These are phyloP conservation scores for Candida glucosophila DNA, from an alignment of 1,139 yeast genomes.

Conservation along the genomic window DNA sequence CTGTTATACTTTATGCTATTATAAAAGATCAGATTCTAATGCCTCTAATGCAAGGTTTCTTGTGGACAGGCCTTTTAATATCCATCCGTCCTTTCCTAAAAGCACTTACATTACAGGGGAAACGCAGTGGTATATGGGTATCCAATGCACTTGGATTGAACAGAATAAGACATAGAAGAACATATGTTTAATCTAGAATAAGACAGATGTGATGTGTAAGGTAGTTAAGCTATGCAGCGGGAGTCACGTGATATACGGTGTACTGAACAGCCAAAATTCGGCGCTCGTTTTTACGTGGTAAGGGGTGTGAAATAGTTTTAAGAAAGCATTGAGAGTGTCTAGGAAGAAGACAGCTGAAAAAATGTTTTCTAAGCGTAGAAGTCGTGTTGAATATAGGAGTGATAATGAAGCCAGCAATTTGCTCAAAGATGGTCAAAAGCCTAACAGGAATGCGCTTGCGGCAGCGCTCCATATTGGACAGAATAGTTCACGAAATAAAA, in stretches of 20 bases:
- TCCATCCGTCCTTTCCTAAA: constrained; percentile 21
- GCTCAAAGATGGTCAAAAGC: constrained; percentile 19
- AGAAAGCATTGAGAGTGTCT: too few relatives aligned
- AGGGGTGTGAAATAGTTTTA: too few relatives aligned
- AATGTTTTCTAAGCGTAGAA: constrained; percentile 30
- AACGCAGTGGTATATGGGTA: constrained; percentile 21
- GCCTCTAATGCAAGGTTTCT: constrained; percentile 49
- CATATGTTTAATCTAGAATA: too few relatives aligned
- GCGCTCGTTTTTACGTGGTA: too few relatives aligned
- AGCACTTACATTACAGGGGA: constrained; percentile 22
- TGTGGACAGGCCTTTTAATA: constrained; percentile 30
- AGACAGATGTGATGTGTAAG: too few relatives aligned
- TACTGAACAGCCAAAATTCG: too few relatives aligned
- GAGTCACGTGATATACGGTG: too few relatives aligned
- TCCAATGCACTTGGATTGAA: too few relatives aligned
- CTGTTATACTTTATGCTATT: constrained; percentile 45
- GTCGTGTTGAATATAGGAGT: constrained; percentile 22
- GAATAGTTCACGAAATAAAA: constrained; percentile 11
- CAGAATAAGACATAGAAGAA: too few relatives aligned
- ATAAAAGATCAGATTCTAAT: constrained; percentile 57
- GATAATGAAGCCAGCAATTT: constrained; percentile 39
- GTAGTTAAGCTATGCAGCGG: too few relatives aligned
- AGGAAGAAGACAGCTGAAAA: too few relatives aligned
- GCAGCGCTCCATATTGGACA: constrained; percentile 41
- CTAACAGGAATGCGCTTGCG: constrained; percentile 35